Percentiles rank a stretch among this genome's conserved stretches.
These are phyloP conservation scores for Pythium graminicola DNA, from an alignment of 352 stramenopile genomes.

Conservation along the genomic window DNA sequence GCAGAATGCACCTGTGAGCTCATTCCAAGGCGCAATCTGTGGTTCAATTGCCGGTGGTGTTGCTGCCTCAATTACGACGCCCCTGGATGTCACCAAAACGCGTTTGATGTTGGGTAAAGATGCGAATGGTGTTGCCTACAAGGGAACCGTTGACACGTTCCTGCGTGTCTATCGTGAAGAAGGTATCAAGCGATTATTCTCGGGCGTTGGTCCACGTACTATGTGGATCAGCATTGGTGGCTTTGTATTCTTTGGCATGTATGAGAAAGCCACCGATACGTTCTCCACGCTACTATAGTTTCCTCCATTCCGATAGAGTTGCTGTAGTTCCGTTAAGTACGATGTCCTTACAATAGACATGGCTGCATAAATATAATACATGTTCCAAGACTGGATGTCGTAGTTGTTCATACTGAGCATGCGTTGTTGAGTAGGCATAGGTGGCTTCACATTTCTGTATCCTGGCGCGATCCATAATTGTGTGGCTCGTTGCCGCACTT, in stretches of 20 bases:
- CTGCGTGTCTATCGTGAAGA: constrained; percentile 89
- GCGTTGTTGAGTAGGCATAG: neutral
- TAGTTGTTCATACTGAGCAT: neutral
- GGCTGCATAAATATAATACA: neutral
- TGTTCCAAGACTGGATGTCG: neutral
- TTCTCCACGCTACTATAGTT: constrained; percentile 51
- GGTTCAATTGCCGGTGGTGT: constrained; percentile 93
- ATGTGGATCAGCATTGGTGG: constrained; percentile 99
- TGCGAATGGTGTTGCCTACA: constrained; percentile 89
- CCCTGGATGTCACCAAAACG: constrained; percentile 98
- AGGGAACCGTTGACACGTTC: constrained; percentile 87
- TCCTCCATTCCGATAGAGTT: neutral
- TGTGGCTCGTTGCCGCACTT: constrained; percentile 13
- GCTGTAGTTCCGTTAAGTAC: constrained; percentile 12
- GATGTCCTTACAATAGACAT: constrained; percentile 17
- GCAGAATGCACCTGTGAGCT: constrained; percentile 74
- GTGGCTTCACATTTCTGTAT: neutral
- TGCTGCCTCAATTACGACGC: constrained; percentile 97
- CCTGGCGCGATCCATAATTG: constrained; percentile 1
- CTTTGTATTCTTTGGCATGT: constrained; percentile 99
- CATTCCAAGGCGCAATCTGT: constrained; percentile 91
- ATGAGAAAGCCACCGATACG: constrained; percentile 89
- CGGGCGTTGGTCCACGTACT: constrained; percentile 92
- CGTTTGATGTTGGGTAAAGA: constrained; percentile 97
- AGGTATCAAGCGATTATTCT: constrained; percentile 88